Evolutionary conservation across 176 grass and related monocot genomes (phyloP).

Genomic region (Triticum aestivum): IWGSC_CS_RefSeq_v2.1 NC_057808.1:566299229-566299728

Average conservation of each 20-base stretch:
- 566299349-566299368: too few relatives aligned
- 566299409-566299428: slow-evolving; percentile 58
- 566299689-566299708: slow-evolving; percentile 91
- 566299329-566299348: too few relatives aligned
- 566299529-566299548: slow-evolving; percentile 54
- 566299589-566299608: slow-evolving; percentile 76
- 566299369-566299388: too few relatives aligned
- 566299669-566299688: slow-evolving; percentile 71
- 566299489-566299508: slow-evolving; percentile 79
- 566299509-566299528: slow-evolving; percentile 75
- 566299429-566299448: slow-evolving; percentile 64
- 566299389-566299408: slow-evolving; percentile 48
- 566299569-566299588: slow-evolving; percentile 84
- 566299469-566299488: slow-evolving; percentile 75
- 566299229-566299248: too few relatives aligned
- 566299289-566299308: too few relatives aligned
- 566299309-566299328: too few relatives aligned
- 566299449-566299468: slow-evolving; percentile 65
- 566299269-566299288: too few relatives aligned
- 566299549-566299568: slow-evolving; percentile 63
- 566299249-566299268: too few relatives aligned
- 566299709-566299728: slow-evolving; percentile 58
- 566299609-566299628: slow-evolving; percentile 74
- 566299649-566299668: slow-evolving; percentile 79
- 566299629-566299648: slow-evolving; percentile 86